A percentile compares a stretch with the other conserved stretches of the same genome.
Conservation (phyloP, 257 asterid genomes). For the Verbena officinalis region DNA sequence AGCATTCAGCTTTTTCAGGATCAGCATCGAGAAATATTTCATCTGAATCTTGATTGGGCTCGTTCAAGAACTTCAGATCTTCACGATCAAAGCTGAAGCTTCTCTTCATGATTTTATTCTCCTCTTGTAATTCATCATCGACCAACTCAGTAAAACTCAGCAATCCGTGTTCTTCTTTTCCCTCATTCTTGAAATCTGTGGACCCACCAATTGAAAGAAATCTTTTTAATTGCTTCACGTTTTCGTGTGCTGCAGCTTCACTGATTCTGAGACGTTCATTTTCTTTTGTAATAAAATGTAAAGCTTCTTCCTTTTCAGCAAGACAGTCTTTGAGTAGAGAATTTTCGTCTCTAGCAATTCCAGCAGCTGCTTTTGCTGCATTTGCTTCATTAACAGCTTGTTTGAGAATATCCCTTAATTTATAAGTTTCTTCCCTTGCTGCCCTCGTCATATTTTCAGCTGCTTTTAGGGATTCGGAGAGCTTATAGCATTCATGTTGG, state of each 20-base stretch:
- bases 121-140: conserved; percentile 11
- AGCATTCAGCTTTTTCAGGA: conserved; percentile 65
- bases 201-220: conserved; percentile 57
- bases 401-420: conserved; percentile 70
- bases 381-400: conserved; percentile 78
- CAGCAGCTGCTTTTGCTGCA: conserved; percentile 80
- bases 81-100: conserved; percentile 54
- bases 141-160: conserved; percentile 33
- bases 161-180: conserved; percentile 34
- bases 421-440: conserved; percentile 60
- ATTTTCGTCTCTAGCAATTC: conserved; percentile 73
- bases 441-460: conserved; percentile 53
- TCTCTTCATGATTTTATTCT: conserved; percentile 19
- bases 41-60: conserved; percentile 31
- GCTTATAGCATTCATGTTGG: conserved; percentile 49
- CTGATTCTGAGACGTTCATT: conserved; percentile 66
- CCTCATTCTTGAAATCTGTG: conserved; percentile 41
- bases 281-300: conserved; percentile 57
- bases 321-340: conserved; percentile 63
- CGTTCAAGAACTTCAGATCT: conserved; percentile 53
- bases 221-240: conserved; percentile 59
- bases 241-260: conserved; percentile 66
- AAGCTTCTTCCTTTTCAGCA: conserved; percentile 63
- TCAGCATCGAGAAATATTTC: conserved; percentile 43
- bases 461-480: conserved; percentile 45